Evolutionary conservation across 257 asterid genomes (phyloP).

Genomic region (Nicotiana benthamiana): DNA sequence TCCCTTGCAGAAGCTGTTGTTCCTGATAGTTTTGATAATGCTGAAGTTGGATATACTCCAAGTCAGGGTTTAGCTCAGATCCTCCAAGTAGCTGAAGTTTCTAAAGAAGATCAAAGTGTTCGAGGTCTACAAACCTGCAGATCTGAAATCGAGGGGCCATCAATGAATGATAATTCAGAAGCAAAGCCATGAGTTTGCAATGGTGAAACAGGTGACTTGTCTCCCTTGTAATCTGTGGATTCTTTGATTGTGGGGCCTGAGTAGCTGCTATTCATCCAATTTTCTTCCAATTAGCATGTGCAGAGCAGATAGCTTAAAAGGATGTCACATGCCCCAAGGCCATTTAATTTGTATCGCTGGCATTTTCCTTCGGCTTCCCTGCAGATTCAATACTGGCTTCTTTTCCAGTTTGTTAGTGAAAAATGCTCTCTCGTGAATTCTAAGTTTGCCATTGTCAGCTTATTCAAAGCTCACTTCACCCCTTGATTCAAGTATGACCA

Average conservation of each 20-base stretch:
- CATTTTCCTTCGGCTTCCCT: neutral
- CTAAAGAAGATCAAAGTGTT: conserved; percentile 22
- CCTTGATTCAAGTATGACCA: neutral
- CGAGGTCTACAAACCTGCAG: conserved; percentile 14
- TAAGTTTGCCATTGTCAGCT: neutral
- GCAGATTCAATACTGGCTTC: neutral
- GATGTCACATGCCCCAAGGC: neutral
- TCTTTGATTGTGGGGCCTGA: conserved; percentile 14
- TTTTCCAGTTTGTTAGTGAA: neutral
- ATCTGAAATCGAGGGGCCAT: neutral
- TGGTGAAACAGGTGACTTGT: conserved; percentile 18
- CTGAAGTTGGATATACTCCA: conserved; percentile 18
- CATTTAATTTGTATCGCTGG: neutral
- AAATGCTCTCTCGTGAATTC: neutral
- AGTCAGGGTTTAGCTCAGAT: conserved; percentile 17
- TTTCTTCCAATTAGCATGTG: conserved; percentile 11
- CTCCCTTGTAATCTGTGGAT: conserved; percentile 1
- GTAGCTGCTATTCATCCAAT: conserved; percentile 1
- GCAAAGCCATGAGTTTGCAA: conserved; percentile 19
- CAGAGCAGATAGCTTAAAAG: neutral
- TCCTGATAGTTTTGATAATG: conserved; percentile 67
- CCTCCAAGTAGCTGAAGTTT: conserved; percentile 25
- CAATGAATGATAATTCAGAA: conserved; percentile 27
- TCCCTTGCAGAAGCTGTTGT: conserved; percentile 33
- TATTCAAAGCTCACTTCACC: neutral